Conservation (phyloP, 2,329 filamentous ascomycete genomes). For the Ophiostoma fasciatum region DNA sequence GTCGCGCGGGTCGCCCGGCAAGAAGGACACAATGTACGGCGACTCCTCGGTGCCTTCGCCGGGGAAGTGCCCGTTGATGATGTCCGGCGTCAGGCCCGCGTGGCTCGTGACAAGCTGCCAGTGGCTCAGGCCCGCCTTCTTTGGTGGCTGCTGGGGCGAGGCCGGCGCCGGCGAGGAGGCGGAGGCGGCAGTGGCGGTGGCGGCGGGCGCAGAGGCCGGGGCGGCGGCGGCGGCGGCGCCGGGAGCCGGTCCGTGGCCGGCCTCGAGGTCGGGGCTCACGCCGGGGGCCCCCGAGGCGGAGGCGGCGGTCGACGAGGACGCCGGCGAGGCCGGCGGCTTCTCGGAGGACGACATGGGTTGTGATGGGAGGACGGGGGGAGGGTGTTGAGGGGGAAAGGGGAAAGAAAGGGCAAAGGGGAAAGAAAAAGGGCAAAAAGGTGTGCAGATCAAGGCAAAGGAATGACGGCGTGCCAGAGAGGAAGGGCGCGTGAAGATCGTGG, state of each 20-base stretch:
- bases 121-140: conserved; percentile 21
- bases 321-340: too few species aligned
- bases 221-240: too few species aligned
- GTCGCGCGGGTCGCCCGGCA: conserved; percentile 48
- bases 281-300: too few species aligned
- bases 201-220: not conserved
- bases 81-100: conserved; percentile 39
- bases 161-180: not conserved
- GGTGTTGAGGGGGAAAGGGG: too few species aligned
- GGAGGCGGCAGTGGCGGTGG: not conserved
- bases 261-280: too few species aligned
- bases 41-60: conserved; percentile 51
- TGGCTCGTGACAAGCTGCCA: conserved; percentile 42
- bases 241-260: too few species aligned
- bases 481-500: too few species aligned
- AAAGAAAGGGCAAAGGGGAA: not conserved
- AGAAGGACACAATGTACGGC: conserved; percentile 54
- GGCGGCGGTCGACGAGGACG: too few species aligned
- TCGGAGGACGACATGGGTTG: too few species aligned
- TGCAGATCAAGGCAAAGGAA: not conserved
- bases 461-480: not conserved
- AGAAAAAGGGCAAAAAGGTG: not conserved
- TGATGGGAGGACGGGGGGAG: too few species aligned
- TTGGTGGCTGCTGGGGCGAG: conserved; percentile 6
- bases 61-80: conserved; percentile 39